Evolutionary conservation across 208 protist species (phyloP), one percentile per base, ranked within the genome.

Genomic region (Tritrichomonas foetus): DNA sequence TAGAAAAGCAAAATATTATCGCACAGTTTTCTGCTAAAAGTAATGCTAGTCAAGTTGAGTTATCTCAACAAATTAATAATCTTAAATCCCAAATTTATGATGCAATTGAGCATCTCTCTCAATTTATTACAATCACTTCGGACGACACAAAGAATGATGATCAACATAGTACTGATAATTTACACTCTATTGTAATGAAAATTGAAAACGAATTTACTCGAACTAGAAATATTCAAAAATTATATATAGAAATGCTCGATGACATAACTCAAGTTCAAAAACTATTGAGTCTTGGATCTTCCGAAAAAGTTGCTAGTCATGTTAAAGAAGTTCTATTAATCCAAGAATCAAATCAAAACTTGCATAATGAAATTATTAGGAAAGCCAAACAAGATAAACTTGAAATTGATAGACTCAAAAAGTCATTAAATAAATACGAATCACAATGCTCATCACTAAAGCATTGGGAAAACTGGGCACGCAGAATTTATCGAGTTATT

Each of bases 391-490:
- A 89, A 57, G 47, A 44, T 8, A 25, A 89, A n/a, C 27, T 39
- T 0, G 78, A 89, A 89, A 61, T 57, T 39, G 78, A 89, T 39
- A 53, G 13, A 89, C 33, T 89, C 0, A 89, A 47, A 39, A 89
- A 57, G 22, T 22, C 33, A 1, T 41, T 89, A 30, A 27, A 44
- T 36, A 53, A 33, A 33, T 25, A 22, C 39, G 41, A 89, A 57
- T 41, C 25, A 2, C 41, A 89, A 39, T 20, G 33, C 0, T 20
- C 44, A 2, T n/a, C 41, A 33, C n/a, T 89, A 5, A 89, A 89
- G 39, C 78, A 89, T 27, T 89, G 78, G 78, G 78, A 89, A 57
- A 89, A 89, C 16, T 89, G 78, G 78, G 78, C 78, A 3, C 53
- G 47, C 53, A 53, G 78, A 57, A 14, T 89, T 61, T 57, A 89